phyloP scores from a whole-genome alignment of 1,139 yeast genomes.

The Yamadazyma taylorii region DNA sequence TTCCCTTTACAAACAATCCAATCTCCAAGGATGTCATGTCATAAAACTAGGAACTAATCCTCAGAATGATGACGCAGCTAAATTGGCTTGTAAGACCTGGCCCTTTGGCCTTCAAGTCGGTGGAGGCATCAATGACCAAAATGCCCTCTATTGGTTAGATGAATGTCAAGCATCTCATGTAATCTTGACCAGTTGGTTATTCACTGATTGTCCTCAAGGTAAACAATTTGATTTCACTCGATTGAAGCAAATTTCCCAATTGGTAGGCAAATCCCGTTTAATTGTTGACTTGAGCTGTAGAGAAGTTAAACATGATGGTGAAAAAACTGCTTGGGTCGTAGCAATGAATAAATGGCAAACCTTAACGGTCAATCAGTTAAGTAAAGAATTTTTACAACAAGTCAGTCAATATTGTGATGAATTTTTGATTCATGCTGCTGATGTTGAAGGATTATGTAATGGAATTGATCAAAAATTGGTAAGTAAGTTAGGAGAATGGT shows the following conservation, averaged over 20 bases:
- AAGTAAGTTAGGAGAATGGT: slow-evolving; percentile 73
- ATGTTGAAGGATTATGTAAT: slow-evolving; percentile 91
- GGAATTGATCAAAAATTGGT: slow-evolving; percentile 89
- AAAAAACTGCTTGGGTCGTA: slow-evolving; percentile 67
- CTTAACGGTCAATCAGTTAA: slow-evolving; percentile 63
- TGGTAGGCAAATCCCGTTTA: slow-evolving; percentile 65
- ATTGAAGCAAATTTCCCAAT: slow-evolving; percentile 43
- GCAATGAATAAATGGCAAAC: slow-evolving; percentile 99
- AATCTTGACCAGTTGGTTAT: slow-evolving; percentile 90
- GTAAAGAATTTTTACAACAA: slow-evolving; percentile 48
- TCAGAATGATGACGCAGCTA: slow-evolving; percentile 82
- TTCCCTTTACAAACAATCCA: slow-evolving; percentile 57
- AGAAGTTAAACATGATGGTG: slow-evolving; percentile 34
- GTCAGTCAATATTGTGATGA: slow-evolving; percentile 75
- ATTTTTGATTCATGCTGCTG: slow-evolving; percentile 94
- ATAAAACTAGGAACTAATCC: slow-evolving; percentile 79
- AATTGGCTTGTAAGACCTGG: slow-evolving; percentile 72
- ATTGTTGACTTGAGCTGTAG: slow-evolving; percentile 93
- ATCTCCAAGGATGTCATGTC: slow-evolving; percentile 81
- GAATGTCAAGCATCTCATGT: slow-evolving; percentile 70
- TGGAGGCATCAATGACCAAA: slow-evolving; percentile 79
- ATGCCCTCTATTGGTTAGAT: slow-evolving; percentile 75
- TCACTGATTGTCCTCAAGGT: slow-evolving; percentile 45
- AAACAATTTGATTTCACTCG: slow-evolving; percentile 58
- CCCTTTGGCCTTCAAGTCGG: slow-evolving; percentile 80